Conservation (phyloP, 2,329 filamentous ascomycete species). For the Aspergillus felis region DNA sequence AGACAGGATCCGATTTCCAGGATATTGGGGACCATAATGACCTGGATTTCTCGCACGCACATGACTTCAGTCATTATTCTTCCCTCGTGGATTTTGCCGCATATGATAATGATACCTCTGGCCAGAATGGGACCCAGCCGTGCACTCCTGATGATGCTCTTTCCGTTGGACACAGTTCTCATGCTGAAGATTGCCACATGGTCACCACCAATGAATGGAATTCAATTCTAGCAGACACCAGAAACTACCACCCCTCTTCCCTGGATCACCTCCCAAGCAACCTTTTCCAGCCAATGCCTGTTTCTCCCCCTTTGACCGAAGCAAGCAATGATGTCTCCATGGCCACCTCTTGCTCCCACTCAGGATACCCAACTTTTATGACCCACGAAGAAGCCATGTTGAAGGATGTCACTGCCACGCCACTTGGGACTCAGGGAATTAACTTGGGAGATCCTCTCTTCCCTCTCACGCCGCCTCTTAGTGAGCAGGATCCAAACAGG, state of each 20-base stretch:
- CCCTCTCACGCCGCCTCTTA: conserved; percentile 36
- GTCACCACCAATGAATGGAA: conserved; percentile 32
- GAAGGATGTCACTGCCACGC: conserved; percentile 32
- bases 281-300: conserved; percentile 36
- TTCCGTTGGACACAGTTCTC: conserved; percentile 36
- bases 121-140: conserved; percentile 26
- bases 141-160: conserved; percentile 36
- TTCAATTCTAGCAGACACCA: conserved; percentile 31
- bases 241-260: conserved; percentile 31
- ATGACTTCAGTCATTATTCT: conserved; percentile 37
- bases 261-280: conserved; percentile 34
- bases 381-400: conserved; percentile 36
- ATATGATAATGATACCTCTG: conserved; percentile 39
- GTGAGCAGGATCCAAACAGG: conserved; percentile 41
- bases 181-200: conserved; percentile 36
- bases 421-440: conserved; percentile 32
- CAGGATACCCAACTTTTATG: conserved; percentile 37
- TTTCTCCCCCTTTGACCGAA: conserved; percentile 42
- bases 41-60: conserved; percentile 32
- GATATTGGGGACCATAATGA: conserved; percentile 37
- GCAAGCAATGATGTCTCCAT: conserved; percentile 40
- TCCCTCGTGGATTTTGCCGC: conserved; percentile 38
- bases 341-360: conserved; percentile 37
- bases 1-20: conserved; percentile 35
- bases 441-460: conserved; percentile 39